Base-by-base conservation (phyloP, 2,329 filamentous ascomycete genomes). In the Xylaria sp. region DNA sequence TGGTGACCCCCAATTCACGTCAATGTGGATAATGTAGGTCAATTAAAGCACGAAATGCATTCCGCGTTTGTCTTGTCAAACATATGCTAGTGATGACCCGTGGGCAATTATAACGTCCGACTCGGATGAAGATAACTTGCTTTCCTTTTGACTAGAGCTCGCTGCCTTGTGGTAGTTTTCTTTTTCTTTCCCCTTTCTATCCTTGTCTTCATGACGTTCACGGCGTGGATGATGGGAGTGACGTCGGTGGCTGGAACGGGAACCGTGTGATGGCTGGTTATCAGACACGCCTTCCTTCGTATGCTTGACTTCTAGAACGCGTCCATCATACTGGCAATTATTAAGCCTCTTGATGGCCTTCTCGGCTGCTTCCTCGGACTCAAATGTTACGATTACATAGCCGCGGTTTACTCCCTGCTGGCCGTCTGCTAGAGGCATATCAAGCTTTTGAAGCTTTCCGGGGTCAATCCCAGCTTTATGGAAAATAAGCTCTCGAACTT, bases 271-370 rank as follows among this genome's bases (percentile, higher is more conserved):
- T 15, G 67, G 50, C 55, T 75, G 74, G 48, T 70, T 66, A 32
- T 74, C 70, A 6, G 76, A 74, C 30, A 74, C 73, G 15, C 75
- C 75, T 50, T 78, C 76, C 39, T 74, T 77, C 8, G 75, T 76
- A 50, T 74, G 69, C 25, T 72, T 70, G 12, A 70, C 76, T 30
- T 65, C 72, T n/a, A 78, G 60, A 25, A 63, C 63, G 8, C 71
- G 72, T 4, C 75, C 75, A 4, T 76, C 74, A 41, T 73, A 73
- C 48, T 73, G 73, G 63, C 65, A 69, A 4, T 73, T 73, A 48
- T 78, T 66, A 25, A 78, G 75, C n/a, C 67, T 70, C 48, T 69
- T 70, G 52, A 78, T 72, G 18, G 70, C 59, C 39, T 72, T 74
- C 30, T 68, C 73, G 15, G 77, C 77, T 5, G 66, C 67, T 45